A percentile compares a stretch with the other conserved stretches of the same genome.
Evolutionary conservation across 495 filamentous ascomycete genomes (phyloP).

Genomic region (Neurospora hispaniola): DNA sequence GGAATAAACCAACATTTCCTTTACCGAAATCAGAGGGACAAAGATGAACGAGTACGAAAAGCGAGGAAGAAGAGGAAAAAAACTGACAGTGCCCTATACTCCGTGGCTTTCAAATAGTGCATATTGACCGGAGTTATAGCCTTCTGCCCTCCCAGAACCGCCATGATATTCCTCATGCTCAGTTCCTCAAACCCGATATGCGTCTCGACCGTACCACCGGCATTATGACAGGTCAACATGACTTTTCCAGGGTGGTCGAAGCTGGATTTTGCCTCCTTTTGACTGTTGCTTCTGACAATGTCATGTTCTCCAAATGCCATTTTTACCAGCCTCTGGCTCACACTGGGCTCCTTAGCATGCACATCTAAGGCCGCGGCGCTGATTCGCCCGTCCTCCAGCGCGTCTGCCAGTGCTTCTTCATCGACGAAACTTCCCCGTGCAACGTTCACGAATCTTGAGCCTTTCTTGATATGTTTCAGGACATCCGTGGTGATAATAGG

Average conservation of each 20-base stretch:
- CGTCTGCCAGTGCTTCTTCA: constrained; percentile 55
- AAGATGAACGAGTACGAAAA: neutral
- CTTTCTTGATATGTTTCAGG: constrained; percentile 44
- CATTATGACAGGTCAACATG: constrained; percentile 59
- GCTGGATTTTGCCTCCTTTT: constrained; percentile 8
- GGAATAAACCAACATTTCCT: neutral
- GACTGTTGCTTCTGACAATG: neutral
- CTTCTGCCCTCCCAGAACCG: constrained; percentile 41
- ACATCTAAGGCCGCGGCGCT: constrained; percentile 57
- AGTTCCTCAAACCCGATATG: constrained; percentile 63
- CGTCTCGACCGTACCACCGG: constrained; percentile 60
- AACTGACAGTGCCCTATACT: neutral
- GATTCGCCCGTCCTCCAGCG: constrained; percentile 45
- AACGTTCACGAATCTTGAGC: constrained; percentile 58
- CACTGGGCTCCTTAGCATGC: constrained; percentile 47
- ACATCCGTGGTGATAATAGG: constrained; percentile 42
- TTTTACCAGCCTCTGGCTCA: constrained; percentile 35
- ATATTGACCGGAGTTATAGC: constrained; percentile 57
- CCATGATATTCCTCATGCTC: constrained; percentile 61
- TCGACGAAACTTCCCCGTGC: constrained; percentile 62
- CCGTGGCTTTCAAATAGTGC: constrained; percentile 32
- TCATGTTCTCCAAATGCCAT: constrained; percentile 21
- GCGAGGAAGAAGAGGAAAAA: neutral
- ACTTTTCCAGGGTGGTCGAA: constrained; percentile 27
- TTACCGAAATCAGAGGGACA: neutral